Percentiles rank a stretch among this genome's conserved stretches.
phyloP scores from a whole-genome alignment of 805 yeast species.

The Candida multigemmis region DNA sequence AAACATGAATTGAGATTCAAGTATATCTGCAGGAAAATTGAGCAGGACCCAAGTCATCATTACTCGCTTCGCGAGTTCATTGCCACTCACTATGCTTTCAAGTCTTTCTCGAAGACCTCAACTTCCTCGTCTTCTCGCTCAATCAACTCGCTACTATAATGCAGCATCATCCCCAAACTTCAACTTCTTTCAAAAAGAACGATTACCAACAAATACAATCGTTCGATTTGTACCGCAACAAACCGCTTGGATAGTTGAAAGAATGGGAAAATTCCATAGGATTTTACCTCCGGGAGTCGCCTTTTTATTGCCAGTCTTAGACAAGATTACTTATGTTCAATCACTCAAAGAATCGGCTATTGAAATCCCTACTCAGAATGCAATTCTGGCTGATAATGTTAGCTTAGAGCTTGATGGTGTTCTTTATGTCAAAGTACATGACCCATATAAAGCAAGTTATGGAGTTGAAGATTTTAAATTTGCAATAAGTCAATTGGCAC shows the following conservation, averaged over 20 bases:
- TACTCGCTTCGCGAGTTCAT: too few species aligned
- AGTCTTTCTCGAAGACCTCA: too few species aligned
- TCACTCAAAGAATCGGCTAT: constrained; percentile 77
- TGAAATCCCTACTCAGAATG: constrained; percentile 76
- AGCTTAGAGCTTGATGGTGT: constrained; percentile 81
- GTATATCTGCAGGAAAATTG: too few species aligned
- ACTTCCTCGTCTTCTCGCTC: too few species aligned
- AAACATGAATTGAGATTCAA: too few species aligned
- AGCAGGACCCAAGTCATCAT: too few species aligned
- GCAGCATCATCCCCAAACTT: constrained; percentile 11
- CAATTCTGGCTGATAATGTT: constrained; percentile 81
- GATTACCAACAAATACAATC: constrained; percentile 67
- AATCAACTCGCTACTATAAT: background rate
- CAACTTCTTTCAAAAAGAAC: constrained; percentile 52
- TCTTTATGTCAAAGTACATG: constrained; percentile 65
- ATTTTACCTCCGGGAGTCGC: constrained; percentile 71
- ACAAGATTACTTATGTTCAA: constrained; percentile 73
- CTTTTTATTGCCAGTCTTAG: constrained; percentile 61
- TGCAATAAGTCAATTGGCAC: constrained; percentile 79
- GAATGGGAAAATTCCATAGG: constrained; percentile 78
- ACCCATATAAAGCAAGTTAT: constrained; percentile 78
- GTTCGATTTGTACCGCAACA: constrained; percentile 82
- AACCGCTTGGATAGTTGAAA: constrained; percentile 83
- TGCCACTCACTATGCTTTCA: too few species aligned
- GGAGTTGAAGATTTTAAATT: constrained; percentile 86